A percentile compares a stretch with the other conserved stretches of the same genome.
phyloP scores from a whole-genome alignment of 2,329 filamentous ascomycete species.

The Microdochium trichocladiopsis region DNA sequence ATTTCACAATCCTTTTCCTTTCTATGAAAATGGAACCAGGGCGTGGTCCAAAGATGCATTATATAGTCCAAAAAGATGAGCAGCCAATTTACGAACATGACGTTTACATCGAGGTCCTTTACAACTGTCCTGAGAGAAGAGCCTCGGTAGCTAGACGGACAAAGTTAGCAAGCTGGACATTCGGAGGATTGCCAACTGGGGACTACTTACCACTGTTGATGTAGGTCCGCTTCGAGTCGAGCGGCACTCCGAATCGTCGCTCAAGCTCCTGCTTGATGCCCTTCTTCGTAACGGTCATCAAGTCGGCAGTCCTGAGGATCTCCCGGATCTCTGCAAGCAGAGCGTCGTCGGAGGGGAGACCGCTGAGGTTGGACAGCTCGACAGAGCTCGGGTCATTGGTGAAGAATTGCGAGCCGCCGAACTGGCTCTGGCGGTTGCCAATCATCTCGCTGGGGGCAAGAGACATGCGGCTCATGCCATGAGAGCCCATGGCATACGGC shows the following conservation, averaged over 20 bases:
- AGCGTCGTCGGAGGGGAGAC: slow-evolving; percentile 81
- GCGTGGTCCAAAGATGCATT: neutral
- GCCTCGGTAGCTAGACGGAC: slow-evolving; percentile 61
- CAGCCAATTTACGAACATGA: slow-evolving; percentile 1
- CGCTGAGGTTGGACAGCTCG: slow-evolving; percentile 67
- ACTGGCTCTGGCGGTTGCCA: slow-evolving; percentile 53
- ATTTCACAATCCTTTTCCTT: neutral
- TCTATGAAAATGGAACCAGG: neutral
- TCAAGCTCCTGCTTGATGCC: slow-evolving; percentile 92
- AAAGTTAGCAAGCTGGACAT: slow-evolving; percentile 18
- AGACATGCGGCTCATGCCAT: slow-evolving; percentile 65
- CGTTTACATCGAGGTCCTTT: no score
- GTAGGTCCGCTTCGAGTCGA: slow-evolving; percentile 85
- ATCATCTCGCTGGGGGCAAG: slow-evolving; percentile 66
- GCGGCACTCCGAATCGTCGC: slow-evolving; percentile 75
- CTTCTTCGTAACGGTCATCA: slow-evolving; percentile 99
- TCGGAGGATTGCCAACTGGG: slow-evolving; percentile 1
- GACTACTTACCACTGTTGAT: slow-evolving; percentile 77
- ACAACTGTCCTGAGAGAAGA: slow-evolving; percentile 70
- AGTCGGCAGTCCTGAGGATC: slow-evolving; percentile 81
- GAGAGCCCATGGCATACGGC: slow-evolving; percentile 35
- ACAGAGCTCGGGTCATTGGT: slow-evolving; percentile 47
- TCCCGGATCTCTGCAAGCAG: slow-evolving; percentile 90
- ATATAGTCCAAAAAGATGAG: neutral
- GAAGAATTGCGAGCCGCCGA: slow-evolving; percentile 52